Base-by-base conservation (phyloP, 768 basidiomycete genomes). In the Russula foetens region DNA sequence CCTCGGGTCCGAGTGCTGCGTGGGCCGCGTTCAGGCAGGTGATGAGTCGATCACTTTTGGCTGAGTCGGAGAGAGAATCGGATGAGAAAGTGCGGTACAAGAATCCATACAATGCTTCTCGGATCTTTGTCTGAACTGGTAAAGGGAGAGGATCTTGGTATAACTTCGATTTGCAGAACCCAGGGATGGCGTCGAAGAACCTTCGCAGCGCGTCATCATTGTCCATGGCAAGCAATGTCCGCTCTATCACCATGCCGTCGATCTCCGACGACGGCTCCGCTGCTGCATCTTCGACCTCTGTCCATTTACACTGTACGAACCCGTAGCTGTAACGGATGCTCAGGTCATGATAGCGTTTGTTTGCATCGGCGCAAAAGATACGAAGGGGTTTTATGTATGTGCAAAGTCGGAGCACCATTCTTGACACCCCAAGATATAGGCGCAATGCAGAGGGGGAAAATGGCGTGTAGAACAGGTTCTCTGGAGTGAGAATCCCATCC, bases 311-410 rank as follows among this genome's bases (percentile, higher is more conserved):
- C 5, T 11, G 15, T 12, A 4, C 39, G 7, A 41, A 3, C 39
- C 15, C 2, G 17, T 41, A 2, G 17, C 17, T 7, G 17, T 41
- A 41, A 7, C 17, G 39, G 17, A 17, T 17, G 3, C 39, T 4
- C 17, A 41, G 39, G 39, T 17, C 39, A 19, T 7, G 12, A 12
- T 19, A 41, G 8, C 75, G 66, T n/a, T 49, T 29, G 8, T n/a
- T n/a, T n/a, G n/a, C n/a, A n/a, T n/a, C n/a, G n/a, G n/a, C n/a
- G n/a, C n/a, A n/a, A n/a, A n/a, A n/a, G n/a, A n/a, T n/a, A n/a
- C n/a, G n/a, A n/a, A n/a, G n/a, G n/a, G n/a, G n/a, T n/a, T n/a
- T n/a, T n/a, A n/a, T n/a, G n/a, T n/a, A n/a, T n/a, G n/a, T n/a
- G n/a, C n/a, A n/a, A n/a, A n/a, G n/a, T n/a, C n/a, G n/a, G n/a